phyloP scores from a whole-genome alignment of 176 grass and related monocot species.

The Phragmites australis region DNA sequence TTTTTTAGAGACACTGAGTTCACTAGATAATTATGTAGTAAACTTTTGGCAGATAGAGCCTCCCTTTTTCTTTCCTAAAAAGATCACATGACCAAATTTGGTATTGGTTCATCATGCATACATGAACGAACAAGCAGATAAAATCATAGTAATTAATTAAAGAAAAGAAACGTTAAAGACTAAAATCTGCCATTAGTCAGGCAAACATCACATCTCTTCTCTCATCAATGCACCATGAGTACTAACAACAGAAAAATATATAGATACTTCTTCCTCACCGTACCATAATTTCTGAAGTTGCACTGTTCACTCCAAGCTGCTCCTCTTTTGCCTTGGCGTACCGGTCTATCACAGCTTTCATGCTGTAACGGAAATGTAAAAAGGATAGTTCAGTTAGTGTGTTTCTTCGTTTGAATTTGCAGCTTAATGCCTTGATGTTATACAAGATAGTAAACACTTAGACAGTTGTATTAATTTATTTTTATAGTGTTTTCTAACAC shows the following conservation, averaged over 20 bases:
- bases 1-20: too few relatives aligned
- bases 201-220: not conserved
- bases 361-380: conserved; percentile 39
- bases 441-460: not conserved
- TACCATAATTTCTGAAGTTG: conserved; percentile 66
- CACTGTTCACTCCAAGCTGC: conserved; percentile 26
- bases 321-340: conserved; percentile 64
- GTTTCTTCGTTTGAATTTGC: not conserved
- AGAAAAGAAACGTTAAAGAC: not conserved
- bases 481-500: too few relatives aligned
- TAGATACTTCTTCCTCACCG: not conserved
- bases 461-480: too few relatives aligned
- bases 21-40: too few relatives aligned
- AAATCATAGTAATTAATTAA: not conserved
- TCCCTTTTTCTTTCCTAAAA: too few relatives aligned
- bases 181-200: not conserved
- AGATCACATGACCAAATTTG: too few relatives aligned
- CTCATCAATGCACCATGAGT: not conserved
- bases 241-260: too few relatives aligned
- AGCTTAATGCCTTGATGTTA: not conserved
- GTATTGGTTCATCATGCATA: not conserved
- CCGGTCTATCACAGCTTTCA: conserved; percentile 67
- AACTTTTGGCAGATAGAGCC: too few relatives aligned
- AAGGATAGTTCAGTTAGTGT: not conserved
- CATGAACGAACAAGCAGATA: not conserved